A percentile compares a stretch with the other conserved stretches of the same genome.
Evolutionary conservation across 2,329 filamentous ascomycete genomes (phyloP).

Genomic region (Pseudocercospora pini-densiflorae): DNA sequence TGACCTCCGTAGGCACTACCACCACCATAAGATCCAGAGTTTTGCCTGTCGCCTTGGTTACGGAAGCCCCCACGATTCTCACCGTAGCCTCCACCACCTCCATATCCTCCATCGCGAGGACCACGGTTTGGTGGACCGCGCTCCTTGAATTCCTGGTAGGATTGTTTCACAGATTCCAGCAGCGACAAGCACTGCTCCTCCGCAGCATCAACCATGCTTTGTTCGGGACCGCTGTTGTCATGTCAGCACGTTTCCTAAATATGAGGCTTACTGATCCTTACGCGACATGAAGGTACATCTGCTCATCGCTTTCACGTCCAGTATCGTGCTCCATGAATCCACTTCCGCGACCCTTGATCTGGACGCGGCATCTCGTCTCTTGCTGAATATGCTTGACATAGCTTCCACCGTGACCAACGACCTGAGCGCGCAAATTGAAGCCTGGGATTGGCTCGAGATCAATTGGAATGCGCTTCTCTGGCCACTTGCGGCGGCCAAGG

Average conservation of each 20-base stretch:
- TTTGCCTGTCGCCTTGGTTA: conserved; percentile 43
- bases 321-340: conserved; percentile 90
- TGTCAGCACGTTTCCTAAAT: conserved; percentile 13
- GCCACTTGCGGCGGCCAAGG: conserved; percentile 96
- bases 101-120: conserved; percentile 50
- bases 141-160: conserved; percentile 89
- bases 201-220: conserved; percentile 81
- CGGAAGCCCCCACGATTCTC: conserved; percentile 47
- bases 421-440: conserved; percentile 94
- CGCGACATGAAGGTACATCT: conserved; percentile 97
- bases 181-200: conserved; percentile 90
- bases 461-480: conserved; percentile 92
- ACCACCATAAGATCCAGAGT: conserved; percentile 41
- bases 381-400: conserved; percentile 99
- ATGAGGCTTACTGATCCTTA: conserved; percentile 53
- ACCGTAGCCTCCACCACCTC: conserved; percentile 39
- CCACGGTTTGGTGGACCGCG: conserved; percentile 54
- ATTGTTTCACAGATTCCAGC: conserved; percentile 80
- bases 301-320: conserved; percentile 89
- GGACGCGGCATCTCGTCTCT: conserved; percentile 92
- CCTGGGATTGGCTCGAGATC: conserved; percentile 87
- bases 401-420: conserved; percentile 90
- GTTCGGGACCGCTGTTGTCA: conserved; percentile 74
- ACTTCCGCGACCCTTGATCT: conserved; percentile 96
- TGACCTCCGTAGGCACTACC: conserved; percentile 45